Base-by-base conservation (phyloP, 257 asterid species). In the Linaria vulgaris region DNA sequence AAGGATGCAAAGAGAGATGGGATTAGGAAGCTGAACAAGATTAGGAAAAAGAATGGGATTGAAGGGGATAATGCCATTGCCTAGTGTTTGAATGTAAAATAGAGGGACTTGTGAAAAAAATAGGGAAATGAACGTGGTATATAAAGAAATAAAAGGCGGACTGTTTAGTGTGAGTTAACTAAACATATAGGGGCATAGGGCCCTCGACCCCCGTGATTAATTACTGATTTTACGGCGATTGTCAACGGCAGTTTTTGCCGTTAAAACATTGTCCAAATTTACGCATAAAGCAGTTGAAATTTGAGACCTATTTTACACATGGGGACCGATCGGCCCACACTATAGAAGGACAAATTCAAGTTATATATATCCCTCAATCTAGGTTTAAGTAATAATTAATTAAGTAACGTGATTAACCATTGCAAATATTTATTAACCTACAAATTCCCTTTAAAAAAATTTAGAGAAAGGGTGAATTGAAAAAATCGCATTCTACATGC, bases 1-100 rank as follows among this genome's bases (percentile, higher is more conserved):
- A 72, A 58, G 10, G 86, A 79, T 71, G 86, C 79, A 69, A 70
- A 61, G 80, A 85, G 84, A 63, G 76, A 65, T 14, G 80, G 76
- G 8, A 70, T 0, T 0, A 79, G 20, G 20, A 78, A 19, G 51
- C 50, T 60, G n/a, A 83, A 38, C 5, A 64, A 22, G 58, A 78
- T 34, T 53, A 68, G 69, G 64, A 66, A 15, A 61, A 76, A 50
- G 44, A 76, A 60, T 37, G 72, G 23, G 24, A 49, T 25, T 30
- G 74, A 62, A 66, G 69, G 30, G 74, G 61, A 38, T 25, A 56
- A 14, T 23, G 81, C 77, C 87, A 79, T 80, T 73, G 75, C 20
- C 22, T 21, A 1, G 12, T 45, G 15, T 51, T 45, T 22, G 19
- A 21, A 41, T 25, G 50, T 4, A 19, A 25, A 7, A 68, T 45